Base-by-base conservation (phyloP, 352 stramenopile genomes). In the Globisporangium uncinulatum region DNA sequence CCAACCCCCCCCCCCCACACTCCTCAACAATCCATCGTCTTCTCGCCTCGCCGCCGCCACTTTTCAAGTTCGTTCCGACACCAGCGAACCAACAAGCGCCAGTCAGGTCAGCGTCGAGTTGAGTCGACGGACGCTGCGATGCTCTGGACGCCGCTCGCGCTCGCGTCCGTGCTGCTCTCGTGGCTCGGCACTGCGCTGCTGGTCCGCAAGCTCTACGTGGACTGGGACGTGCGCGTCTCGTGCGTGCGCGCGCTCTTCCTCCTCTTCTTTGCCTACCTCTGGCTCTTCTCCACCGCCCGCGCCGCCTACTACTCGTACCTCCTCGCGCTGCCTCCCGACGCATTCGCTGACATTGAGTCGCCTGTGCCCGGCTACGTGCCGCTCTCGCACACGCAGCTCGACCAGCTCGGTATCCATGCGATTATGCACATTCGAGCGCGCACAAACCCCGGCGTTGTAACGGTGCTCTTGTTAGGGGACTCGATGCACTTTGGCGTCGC, bases 401-500 rank as follows among this genome's bases (percentile, higher is more conserved):
- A 86, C 48, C 68, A 72, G 24, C 65, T 86, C 13, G 76, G 75
- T 31, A 73, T 81, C 54, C 74, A 81, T 54, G 65, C 70, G 1
- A 69, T 64, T 10, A 63, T 69, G 3, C 61, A 81, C 42, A 39
- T 83, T 19, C 52, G 54, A 8, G 65, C 63, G 1, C 54, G 65
- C 9, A 65, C 58, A 32, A 69, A 51, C n/a, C 44, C 55, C 4
- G 70, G 65, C 9, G 58, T 78, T 31, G 78, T 71, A 3, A 44
- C 19, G 0, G 65, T 82, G 46, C 48, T 86, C 20, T 71, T 66
- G 31, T 55, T 75, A 13, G 83, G 76, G 21, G 74, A 87, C 50
- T 57, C 77, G 10, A 66, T 71, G 65, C 71, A 86, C 32, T 74
- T 82, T 10, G 75, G 67, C 5, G 60, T 79, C 19, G 66, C 76